Evolutionary conservation across 495 filamentous ascomycete genomes (phyloP).

Genomic region (Lentithecium fluviatile): DNA sequence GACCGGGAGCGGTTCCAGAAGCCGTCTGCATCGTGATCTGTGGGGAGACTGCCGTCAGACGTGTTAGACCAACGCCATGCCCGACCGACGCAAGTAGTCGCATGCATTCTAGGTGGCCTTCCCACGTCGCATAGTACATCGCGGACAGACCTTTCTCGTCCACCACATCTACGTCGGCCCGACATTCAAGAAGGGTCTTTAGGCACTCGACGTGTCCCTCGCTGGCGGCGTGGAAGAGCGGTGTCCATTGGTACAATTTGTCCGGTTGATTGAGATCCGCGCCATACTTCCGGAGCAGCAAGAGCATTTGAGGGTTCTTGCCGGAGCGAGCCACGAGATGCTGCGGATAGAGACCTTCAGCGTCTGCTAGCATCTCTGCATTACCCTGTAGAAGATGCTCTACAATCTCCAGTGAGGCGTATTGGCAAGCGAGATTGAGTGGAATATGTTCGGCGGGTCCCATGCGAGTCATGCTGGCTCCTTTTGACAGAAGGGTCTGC

Average conservation of each 20-base stretch:
- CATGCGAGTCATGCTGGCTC: slow-evolving; percentile 75
- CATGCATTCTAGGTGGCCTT: slow-evolving; percentile 95
- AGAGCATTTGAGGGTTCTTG: slow-evolving; percentile 70
- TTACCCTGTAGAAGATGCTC: slow-evolving; percentile 76
- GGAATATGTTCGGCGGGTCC: slow-evolving; percentile 90
- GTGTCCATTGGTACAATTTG: slow-evolving; percentile 96
- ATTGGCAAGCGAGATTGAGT: slow-evolving; percentile 89
- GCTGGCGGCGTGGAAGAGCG: slow-evolving; percentile 91
- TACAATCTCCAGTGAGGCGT: slow-evolving; percentile 79
- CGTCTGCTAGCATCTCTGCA: slow-evolving; percentile 80
- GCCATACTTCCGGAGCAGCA: slow-evolving; percentile 78
- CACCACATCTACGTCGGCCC: slow-evolving; percentile 68
- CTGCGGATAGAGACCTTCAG: slow-evolving; percentile 95
- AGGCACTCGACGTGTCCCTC: slow-evolving; percentile 92
- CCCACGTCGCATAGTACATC: slow-evolving; percentile 99
- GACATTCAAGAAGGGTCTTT: slow-evolving; percentile 69
- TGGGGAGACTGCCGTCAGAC: slow-evolving; percentile 19
- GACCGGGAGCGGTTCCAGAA: slow-evolving; percentile 45
- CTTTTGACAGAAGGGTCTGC: slow-evolving; percentile 65
- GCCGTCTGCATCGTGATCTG: slow-evolving; percentile 41
- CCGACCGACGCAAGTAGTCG: slow-evolving; percentile 60
- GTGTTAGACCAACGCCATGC: slow-evolving; percentile 30
- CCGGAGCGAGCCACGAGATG: slow-evolving; percentile 93
- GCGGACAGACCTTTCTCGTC: slow-evolving; percentile 93
- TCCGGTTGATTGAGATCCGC: slow-evolving; percentile 91